phyloP scores from a whole-genome alignment of 225 moss, liverwort and hornwort genomes.

The Bryoerythrophyllum caledonicum region DNA sequence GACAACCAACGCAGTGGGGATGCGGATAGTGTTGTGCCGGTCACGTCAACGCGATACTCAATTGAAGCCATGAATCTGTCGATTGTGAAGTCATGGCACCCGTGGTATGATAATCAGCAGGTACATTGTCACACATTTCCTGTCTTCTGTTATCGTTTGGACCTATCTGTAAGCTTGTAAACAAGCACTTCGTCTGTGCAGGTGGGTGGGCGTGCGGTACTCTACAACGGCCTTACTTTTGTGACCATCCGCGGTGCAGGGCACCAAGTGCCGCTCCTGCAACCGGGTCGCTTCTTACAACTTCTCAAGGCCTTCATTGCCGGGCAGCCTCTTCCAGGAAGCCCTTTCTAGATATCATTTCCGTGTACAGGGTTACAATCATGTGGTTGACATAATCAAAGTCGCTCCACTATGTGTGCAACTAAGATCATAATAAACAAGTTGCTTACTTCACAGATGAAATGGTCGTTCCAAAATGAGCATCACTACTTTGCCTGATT shows the following conservation, averaged over 20 bases:
- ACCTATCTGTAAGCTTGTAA: not conserved
- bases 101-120: constrained; percentile 61
- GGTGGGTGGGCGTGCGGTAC: constrained; percentile 62
- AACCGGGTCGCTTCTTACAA: constrained; percentile 51
- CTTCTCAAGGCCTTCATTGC: constrained; percentile 30
- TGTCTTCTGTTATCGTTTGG: not conserved
- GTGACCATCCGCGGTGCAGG: constrained; percentile 67
- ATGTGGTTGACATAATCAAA: not conserved
- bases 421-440: not conserved
- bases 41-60: constrained; percentile 47
- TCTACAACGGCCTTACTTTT: constrained; percentile 51
- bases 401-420: not conserved
- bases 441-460: not conserved
- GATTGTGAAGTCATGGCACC: constrained; percentile 35
- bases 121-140: not conserved
- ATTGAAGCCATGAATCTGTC: constrained; percentile 51
- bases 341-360: constrained; percentile 18
- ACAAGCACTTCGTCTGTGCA: not conserved
- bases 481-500: not conserved
- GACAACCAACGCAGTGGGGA: constrained; percentile 46
- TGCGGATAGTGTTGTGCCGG: constrained; percentile 55
- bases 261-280: constrained; percentile 64
- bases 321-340: constrained; percentile 11
- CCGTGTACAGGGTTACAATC: not conserved
- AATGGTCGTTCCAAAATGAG: not conserved